These are phyloP conservation scores for Yamadazyma laniorum DNA, from an alignment of 805 yeast genomes.

Conservation along the genomic window DNA sequence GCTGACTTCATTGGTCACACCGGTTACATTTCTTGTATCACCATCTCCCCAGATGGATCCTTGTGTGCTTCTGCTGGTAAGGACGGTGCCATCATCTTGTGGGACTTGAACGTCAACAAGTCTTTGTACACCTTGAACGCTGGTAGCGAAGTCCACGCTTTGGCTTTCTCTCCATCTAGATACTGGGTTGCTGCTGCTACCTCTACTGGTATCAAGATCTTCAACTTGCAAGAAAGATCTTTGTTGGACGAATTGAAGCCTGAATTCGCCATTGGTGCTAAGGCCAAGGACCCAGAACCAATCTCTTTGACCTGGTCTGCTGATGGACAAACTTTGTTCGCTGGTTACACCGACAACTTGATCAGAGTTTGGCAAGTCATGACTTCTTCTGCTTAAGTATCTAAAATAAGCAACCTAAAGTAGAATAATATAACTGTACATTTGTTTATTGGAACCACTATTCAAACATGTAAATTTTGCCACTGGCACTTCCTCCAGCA, in stretches of 20 bases:
- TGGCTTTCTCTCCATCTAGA: slow-evolving; percentile 99
- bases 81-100: slow-evolving; percentile 97
- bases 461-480: slow-evolving; percentile 69
- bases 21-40: slow-evolving; percentile 95
- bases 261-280: slow-evolving; percentile 84
- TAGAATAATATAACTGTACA: slow-evolving; percentile 3
- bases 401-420: too few species aligned
- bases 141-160: slow-evolving; percentile 95
- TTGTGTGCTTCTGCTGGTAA: slow-evolving; percentile 99
- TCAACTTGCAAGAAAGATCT: slow-evolving; percentile 92
- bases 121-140: slow-evolving; percentile 92
- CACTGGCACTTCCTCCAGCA: slow-evolving; percentile 93
- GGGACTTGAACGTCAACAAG: slow-evolving; percentile 88
- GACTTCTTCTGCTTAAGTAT: slow-evolving; percentile 68
- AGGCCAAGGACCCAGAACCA: slow-evolving; percentile 97
- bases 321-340: slow-evolving; percentile 98
- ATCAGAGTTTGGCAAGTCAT: slow-evolving; percentile 99
- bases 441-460: slow-evolving; percentile 11
- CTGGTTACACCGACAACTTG: slow-evolving; percentile 99
- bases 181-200: slow-evolving; percentile 99
- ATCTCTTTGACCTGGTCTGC: slow-evolving; percentile 99
- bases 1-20: slow-evolving; percentile 99
- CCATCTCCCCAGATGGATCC: slow-evolving; percentile 99
- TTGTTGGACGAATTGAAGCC: slow-evolving; percentile 97
- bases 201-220: slow-evolving; percentile 95